Conservation (phyloP, 164 flowering plant species). For the Vitis rupestris region DNA sequence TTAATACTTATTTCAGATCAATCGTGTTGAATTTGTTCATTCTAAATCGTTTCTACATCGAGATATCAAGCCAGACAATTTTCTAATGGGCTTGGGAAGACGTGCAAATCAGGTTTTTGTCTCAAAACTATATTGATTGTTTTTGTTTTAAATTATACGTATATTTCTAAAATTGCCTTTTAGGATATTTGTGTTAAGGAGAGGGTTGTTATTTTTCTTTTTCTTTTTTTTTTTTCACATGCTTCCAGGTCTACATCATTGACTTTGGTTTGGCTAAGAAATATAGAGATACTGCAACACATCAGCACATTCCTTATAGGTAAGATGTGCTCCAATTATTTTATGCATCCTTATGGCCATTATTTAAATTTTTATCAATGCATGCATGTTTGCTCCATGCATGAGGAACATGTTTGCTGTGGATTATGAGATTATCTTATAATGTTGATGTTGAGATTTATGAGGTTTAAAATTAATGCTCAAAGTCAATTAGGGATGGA, state of each 20-base stretch:
- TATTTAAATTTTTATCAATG: background rate
- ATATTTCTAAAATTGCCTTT: background rate
- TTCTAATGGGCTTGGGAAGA: slow-evolving; percentile 90
- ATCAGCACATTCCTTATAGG: slow-evolving; percentile 83
- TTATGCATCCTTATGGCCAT: background rate
- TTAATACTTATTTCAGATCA: slow-evolving; percentile 42
- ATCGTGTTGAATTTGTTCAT: slow-evolving; percentile 85
- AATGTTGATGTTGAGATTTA: background rate
- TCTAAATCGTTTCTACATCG: slow-evolving; percentile 78
- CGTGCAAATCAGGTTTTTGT: slow-evolving; percentile 78
- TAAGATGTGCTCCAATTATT: slow-evolving; percentile 19
- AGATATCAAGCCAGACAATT: slow-evolving; percentile 89
- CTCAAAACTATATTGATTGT: too few species aligned
- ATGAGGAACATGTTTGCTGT: background rate
- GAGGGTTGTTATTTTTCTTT: background rate
- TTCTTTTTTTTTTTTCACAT: background rate
- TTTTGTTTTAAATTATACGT: background rate
- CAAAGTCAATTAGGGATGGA: background rate
- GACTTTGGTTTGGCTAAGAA: slow-evolving; percentile 64
- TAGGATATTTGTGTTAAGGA: background rate
- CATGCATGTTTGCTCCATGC: background rate
- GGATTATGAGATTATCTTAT: background rate
- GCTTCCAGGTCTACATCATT: slow-evolving; percentile 44
- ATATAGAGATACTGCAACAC: slow-evolving; percentile 50
- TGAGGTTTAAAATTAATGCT: background rate